phyloP scores from a whole-genome alignment of 75 land plant genomes.

The Sequoia sempervirens region DNA sequence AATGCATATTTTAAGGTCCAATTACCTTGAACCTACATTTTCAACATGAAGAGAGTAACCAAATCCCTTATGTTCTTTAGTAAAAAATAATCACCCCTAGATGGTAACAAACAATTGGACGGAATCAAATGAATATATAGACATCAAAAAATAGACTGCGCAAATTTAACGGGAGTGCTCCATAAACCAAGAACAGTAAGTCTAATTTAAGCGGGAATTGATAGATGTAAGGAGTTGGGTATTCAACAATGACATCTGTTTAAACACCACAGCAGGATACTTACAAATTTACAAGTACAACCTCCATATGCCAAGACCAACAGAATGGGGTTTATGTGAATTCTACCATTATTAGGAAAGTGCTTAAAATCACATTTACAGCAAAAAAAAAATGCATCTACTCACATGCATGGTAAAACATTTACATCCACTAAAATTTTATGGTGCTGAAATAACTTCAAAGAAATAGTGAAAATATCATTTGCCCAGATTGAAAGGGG shows the following conservation, averaged over 20 bases:
- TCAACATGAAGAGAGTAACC: too few species aligned
- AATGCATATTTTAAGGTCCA: too few species aligned
- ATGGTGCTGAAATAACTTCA: not conserved
- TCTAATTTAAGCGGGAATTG: not conserved
- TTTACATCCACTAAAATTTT: not conserved
- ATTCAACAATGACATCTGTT: not conserved
- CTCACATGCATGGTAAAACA: not conserved
- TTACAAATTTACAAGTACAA: not conserved
- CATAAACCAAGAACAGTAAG: not conserved
- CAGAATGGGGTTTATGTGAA: not conserved
- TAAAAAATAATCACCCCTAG: too few species aligned
- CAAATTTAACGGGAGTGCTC: not conserved
- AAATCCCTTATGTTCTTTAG: not conserved
- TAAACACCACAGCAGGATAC: not conserved
- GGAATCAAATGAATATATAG: too few species aligned
- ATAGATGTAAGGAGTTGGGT: not conserved
- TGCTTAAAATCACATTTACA: too few species aligned
- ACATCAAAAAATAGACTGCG: not conserved
- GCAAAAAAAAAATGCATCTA: too few species aligned
- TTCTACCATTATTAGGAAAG: not conserved
- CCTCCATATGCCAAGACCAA: not conserved
- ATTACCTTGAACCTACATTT: too few species aligned
- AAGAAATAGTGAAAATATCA: not conserved
- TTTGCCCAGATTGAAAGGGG: not conserved
- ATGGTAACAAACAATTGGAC: too few species aligned